Evolutionary conservation across 768 basidiomycete genomes (phyloP).

Genomic region (Suillus occidentalis): DNA sequence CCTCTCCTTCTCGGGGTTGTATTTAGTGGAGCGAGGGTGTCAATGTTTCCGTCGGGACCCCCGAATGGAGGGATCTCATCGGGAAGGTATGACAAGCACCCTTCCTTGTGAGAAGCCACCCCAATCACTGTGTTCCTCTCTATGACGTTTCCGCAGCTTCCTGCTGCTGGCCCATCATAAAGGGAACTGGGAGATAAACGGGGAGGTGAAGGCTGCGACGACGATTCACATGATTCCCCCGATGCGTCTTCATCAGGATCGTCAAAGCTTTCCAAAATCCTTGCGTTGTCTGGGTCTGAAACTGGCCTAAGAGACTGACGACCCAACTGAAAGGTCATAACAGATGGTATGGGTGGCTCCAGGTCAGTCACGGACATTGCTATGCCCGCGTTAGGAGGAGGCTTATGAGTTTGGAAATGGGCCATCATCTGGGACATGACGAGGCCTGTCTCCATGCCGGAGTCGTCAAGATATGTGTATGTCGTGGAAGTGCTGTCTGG

Average conservation of each 20-base stretch:
- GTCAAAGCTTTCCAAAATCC: constrained; percentile 19
- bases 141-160: constrained; percentile 21
- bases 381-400: neutral
- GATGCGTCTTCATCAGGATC: constrained; percentile 18
- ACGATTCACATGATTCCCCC: constrained; percentile 12
- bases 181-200: constrained; percentile 7
- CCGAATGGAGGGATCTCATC: constrained; percentile 12
- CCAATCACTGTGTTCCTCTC: constrained; percentile 4
- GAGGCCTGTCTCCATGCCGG: constrained; percentile 26
- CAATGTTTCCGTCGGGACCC: constrained; percentile 5
- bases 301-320: constrained; percentile 23
- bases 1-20: neutral
- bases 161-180: constrained; percentile 14
- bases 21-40: neutral
- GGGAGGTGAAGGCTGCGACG: constrained; percentile 8
- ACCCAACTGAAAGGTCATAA: constrained; percentile 34
- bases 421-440: constrained; percentile 34
- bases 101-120: neutral
- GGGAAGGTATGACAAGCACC: neutral
- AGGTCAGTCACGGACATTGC: neutral
- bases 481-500: constrained; percentile 31
- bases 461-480: constrained; percentile 29
- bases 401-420: constrained; percentile 28
- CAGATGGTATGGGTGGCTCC: constrained; percentile 13
- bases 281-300: constrained; percentile 28